Conservation (phyloP, 139 green algal genomes). For the Micractinium sp. region DNA sequence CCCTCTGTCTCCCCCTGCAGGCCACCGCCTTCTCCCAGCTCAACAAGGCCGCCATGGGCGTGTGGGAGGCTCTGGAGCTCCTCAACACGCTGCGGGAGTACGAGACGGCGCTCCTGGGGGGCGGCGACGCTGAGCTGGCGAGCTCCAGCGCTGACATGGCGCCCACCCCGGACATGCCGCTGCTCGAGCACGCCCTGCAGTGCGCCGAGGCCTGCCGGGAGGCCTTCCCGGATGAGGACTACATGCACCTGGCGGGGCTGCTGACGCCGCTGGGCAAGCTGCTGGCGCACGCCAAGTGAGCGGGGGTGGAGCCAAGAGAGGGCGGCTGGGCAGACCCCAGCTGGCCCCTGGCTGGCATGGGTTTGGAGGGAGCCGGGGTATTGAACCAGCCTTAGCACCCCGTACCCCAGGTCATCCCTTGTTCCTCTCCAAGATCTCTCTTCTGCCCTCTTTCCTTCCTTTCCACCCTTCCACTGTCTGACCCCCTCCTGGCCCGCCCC, state of each 20-base stretch:
- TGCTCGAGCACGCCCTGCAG: conserved; percentile 79
- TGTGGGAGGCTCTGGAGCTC: conserved; percentile 80
- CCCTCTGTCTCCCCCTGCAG: conserved; percentile 5
- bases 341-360: no score
- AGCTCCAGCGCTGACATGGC: background rate
- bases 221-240: conserved; percentile 79
- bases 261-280: conserved; percentile 87
- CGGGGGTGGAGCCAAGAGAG: background rate
- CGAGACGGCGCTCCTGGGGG: conserved; percentile 68
- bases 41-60: conserved; percentile 60
- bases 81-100: conserved; percentile 75
- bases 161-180: conserved; percentile 60
- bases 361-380: no score
- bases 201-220: conserved; percentile 76
- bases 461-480: no score
- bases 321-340: no score
- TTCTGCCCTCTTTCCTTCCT: background rate
- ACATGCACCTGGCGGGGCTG: conserved; percentile 84
- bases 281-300: conserved; percentile 75
- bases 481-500: background rate
- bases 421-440: background rate
- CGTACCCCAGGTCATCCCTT: no score
- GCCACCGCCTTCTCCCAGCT: conserved; percentile 53
- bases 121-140: background rate
- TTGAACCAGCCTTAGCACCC: no score